Evolutionary conservation across 1,284 basidiomycete genomes (phyloP).

Genomic region (Afroboletus lepidellus): DNA sequence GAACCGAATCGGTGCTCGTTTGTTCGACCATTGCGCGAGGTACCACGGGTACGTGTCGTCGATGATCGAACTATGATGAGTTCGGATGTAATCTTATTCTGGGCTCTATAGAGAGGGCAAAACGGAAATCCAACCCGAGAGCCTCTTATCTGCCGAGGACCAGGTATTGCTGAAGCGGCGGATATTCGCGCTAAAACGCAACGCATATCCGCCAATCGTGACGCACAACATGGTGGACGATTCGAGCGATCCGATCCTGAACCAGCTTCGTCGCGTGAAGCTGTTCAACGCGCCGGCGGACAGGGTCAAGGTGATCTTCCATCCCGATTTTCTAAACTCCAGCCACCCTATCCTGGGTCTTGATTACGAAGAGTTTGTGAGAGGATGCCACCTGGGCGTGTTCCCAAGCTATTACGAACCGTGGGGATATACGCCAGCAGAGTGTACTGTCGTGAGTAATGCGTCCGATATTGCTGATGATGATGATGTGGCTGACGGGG

Average conservation of each 20-base stretch:
- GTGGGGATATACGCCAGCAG: conserved; percentile 88
- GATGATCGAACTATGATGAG: not conserved
- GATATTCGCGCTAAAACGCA: conserved; percentile 94
- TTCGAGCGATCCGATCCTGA: conserved; percentile 87
- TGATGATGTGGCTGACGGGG: conserved; percentile 14
- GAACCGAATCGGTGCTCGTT: conserved; percentile 83
- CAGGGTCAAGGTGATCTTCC: conserved; percentile 95
- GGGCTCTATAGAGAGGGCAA: conserved; percentile 63
- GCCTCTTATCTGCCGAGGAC: conserved; percentile 88
- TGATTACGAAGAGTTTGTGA: conserved; percentile 98
- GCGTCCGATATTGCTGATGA: conserved; percentile 1
- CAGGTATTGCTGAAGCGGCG: conserved; percentile 95
- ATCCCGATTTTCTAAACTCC: conserved; percentile 96
- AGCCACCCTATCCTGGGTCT: conserved; percentile 97
- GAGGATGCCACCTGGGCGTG: conserved; percentile 96
- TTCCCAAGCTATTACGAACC: conserved; percentile 97
- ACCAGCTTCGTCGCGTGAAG: conserved; percentile 90
- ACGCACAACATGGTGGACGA: conserved; percentile 99
- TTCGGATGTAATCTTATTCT: conserved; percentile 5
- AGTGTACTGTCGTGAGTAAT: conserved; percentile 73
- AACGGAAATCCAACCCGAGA: conserved; percentile 69
- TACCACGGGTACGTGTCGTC: conserved; percentile 72
- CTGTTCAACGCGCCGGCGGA: conserved; percentile 85
- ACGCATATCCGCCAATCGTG: conserved; percentile 87
- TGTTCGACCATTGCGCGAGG: conserved; percentile 92